Percentiles rank a stretch among this genome's conserved stretches.
Conservation (phyloP, 805 yeast species). For the Candida ipomoeae region DNA sequence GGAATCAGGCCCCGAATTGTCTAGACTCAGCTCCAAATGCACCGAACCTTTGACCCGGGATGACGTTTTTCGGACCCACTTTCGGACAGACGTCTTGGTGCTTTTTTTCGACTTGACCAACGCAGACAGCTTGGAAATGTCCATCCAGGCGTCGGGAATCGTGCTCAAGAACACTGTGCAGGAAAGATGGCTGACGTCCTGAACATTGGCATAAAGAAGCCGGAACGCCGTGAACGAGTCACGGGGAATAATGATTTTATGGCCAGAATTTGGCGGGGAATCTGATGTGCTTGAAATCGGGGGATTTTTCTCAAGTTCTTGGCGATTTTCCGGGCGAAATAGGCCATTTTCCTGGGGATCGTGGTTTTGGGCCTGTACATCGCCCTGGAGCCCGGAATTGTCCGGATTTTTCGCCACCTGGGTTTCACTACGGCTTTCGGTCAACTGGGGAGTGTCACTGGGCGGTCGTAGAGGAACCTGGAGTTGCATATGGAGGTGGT, state of each 20-base stretch:
- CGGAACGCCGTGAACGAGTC: slow-evolving; percentile 61
- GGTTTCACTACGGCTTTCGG: not conserved
- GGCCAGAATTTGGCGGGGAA: not conserved
- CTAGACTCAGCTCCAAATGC: not conserved
- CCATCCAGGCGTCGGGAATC: slow-evolving; percentile 53
- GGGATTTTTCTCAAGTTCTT: too few relatives aligned
- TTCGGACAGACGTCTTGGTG: slow-evolving; percentile 1
- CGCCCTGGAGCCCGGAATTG: not conserved
- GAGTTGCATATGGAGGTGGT: not conserved
- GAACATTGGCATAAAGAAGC: slow-evolving; percentile 48
- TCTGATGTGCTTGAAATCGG: too few relatives aligned
- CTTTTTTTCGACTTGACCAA: not conserved
- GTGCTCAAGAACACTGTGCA: slow-evolving; percentile 51
- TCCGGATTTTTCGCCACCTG: not conserved
- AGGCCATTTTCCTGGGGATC: too few relatives aligned
- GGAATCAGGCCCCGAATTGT: not conserved
- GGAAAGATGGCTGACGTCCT: slow-evolving; percentile 46
- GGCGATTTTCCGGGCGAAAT: too few relatives aligned
- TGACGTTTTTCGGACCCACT: slow-evolving; percentile 6
- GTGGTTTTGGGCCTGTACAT: too few relatives aligned
- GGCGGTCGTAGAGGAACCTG: not conserved
- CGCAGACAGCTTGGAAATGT: not conserved
- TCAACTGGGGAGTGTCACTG: not conserved
- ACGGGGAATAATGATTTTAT: slow-evolving; percentile 36
- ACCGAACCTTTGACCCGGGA: slow-evolving; percentile 3